Conservation (phyloP, 176 grass and related monocot genomes). For the Eremochloa ophiuroides region DNA sequence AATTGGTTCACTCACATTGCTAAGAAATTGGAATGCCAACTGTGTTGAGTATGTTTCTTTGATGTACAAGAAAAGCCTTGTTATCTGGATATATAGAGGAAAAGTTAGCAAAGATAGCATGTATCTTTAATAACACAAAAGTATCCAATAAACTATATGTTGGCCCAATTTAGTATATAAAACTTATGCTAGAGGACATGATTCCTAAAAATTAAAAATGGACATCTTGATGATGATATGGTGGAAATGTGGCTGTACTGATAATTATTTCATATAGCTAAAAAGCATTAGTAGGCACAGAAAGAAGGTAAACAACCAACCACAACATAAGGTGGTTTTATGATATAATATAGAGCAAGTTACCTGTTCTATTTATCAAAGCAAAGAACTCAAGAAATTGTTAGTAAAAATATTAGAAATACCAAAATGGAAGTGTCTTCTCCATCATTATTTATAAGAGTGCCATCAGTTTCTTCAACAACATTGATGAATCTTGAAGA, state of each 20-base stretch:
- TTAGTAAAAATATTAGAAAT: constrained; percentile 8
- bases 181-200: neutral
- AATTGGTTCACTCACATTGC: constrained; percentile 66
- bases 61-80: constrained; percentile 87
- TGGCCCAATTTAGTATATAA: neutral
- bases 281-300: neutral
- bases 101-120: constrained; percentile 23
- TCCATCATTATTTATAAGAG: constrained; percentile 39
- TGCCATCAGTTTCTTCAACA: constrained; percentile 65
- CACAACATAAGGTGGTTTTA: neutral
- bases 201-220: neutral
- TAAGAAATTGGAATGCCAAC: constrained; percentile 86
- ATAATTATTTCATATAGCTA: constrained; percentile 3
- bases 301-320: neutral
- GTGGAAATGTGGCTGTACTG: neutral
- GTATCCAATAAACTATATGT: neutral
- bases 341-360: constrained; percentile 25
- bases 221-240: neutral
- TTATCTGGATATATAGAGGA: constrained; percentile 60
- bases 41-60: constrained; percentile 78
- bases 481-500: constrained; percentile 65
- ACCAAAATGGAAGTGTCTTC: constrained; percentile 82
- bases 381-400: constrained; percentile 26
- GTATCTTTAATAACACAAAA: neutral
- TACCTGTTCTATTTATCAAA: constrained; percentile 21